These are phyloP conservation scores for Henningerozyma blattae DNA, from an alignment of 805 yeast genomes.

Conservation along the genomic window DNA sequence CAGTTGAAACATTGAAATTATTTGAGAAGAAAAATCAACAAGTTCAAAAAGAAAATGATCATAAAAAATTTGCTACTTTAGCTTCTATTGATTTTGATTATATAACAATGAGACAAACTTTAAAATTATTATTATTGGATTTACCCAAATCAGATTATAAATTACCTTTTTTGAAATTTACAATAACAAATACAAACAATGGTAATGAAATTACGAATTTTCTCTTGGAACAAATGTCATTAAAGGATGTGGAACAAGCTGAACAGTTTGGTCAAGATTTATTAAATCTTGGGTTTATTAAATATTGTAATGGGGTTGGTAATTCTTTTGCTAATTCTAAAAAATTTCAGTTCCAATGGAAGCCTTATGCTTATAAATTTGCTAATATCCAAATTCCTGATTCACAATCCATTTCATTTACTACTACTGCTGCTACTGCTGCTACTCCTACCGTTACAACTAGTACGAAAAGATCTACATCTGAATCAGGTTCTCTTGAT, in stretches of 20 bases:
- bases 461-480: background rate
- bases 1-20: slow-evolving; percentile 14
- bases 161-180: slow-evolving; percentile 43
- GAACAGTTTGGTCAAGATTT: slow-evolving; percentile 69
- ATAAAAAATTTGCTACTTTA: slow-evolving; percentile 17
- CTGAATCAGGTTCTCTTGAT: no score
- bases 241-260: slow-evolving; percentile 39
- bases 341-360: slow-evolving; percentile 73
- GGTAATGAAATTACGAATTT: slow-evolving; percentile 24
- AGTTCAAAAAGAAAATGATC: slow-evolving; percentile 19
- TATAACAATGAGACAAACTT: slow-evolving; percentile 27
- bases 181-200: slow-evolving; percentile 21
- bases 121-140: slow-evolving; percentile 32
- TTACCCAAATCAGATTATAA: slow-evolving; percentile 44
- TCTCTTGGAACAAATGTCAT: slow-evolving; percentile 16
- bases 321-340: slow-evolving; percentile 66
- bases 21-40: slow-evolving; percentile 14
- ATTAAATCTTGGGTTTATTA: slow-evolving; percentile 45
- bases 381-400: background rate
- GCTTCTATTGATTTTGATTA: slow-evolving; percentile 24
- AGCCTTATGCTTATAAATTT: slow-evolving; percentile 48
- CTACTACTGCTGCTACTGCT: no score
- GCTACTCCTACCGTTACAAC: no score
- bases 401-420: no score
- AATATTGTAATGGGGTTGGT: slow-evolving; percentile 45